phyloP scores from a whole-genome alignment of 2,329 filamentous ascomycete genomes.

The Fusarium redolens region DNA sequence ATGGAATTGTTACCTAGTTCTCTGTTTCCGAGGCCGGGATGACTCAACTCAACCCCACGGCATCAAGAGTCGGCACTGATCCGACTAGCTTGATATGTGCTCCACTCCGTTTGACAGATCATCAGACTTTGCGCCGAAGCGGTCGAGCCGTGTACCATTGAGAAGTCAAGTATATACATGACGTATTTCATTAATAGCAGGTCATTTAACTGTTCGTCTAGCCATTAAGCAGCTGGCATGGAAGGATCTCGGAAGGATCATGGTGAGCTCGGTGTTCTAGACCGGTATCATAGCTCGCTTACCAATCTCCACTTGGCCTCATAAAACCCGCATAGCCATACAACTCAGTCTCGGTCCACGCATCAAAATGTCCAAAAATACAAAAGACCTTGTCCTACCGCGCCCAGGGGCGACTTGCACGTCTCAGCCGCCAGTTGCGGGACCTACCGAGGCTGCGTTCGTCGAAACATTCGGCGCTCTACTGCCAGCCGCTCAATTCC shows the following conservation, averaged over 20 bases:
- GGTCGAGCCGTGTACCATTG: not conserved
- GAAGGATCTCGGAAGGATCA: not conserved
- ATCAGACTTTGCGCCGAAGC: not conserved
- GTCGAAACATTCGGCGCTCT: conserved; percentile 52
- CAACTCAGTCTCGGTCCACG: not conserved
- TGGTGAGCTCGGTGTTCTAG: not conserved
- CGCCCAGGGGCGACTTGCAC: not conserved
- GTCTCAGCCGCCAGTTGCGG: conserved; percentile 43
- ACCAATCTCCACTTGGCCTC: not conserved
- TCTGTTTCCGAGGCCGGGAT: not conserved
- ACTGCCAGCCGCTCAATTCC: conserved; percentile 52
- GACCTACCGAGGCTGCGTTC: conserved; percentile 52
- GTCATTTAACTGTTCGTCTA: rapidly evolving
- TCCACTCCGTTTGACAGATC: not conserved
- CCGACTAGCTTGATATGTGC: not conserved
- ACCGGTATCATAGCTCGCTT: not conserved
- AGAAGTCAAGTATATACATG: not conserved
- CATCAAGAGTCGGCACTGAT: not conserved
- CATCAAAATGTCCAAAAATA: not conserved
- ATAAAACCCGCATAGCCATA: not conserved
- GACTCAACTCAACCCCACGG: not conserved
- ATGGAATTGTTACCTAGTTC: not conserved
- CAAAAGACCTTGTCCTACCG: not conserved
- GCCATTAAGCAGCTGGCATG: rapidly evolving
- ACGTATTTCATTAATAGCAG: rapidly evolving